phyloP scores from a whole-genome alignment of 2,329 filamentous ascomycete genomes.

The Byssothecium circinans region DNA sequence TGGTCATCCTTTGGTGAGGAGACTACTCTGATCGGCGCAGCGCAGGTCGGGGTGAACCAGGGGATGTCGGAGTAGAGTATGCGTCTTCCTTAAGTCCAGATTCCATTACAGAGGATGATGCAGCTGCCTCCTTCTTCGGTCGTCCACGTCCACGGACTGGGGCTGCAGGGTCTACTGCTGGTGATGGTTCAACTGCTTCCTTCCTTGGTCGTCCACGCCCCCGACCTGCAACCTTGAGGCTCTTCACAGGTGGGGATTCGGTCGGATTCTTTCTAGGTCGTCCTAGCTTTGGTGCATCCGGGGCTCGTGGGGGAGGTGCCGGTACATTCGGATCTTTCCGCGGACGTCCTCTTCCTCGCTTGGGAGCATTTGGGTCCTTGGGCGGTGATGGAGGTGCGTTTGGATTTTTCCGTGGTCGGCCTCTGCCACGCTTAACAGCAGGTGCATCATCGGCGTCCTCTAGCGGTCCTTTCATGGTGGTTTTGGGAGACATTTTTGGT shows the following conservation, averaged over 20 bases:
- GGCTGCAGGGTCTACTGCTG: neutral
- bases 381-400: neutral
- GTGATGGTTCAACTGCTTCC: neutral
- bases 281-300: neutral
- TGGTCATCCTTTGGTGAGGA: too few relatives aligned
- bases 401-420: constrained; percentile 5
- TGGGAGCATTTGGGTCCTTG: neutral
- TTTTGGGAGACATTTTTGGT: constrained; percentile 3
- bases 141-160: neutral
- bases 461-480: constrained; percentile 2
- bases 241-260: neutral
- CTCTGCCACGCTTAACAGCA: constrained; percentile 6
- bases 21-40: too few relatives aligned
- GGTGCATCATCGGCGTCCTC: constrained; percentile 6
- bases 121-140: neutral
- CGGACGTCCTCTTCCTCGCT: constrained; percentile 4
- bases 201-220: constrained; percentile 4
- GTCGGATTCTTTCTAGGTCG: neutral
- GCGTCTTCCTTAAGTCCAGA: too few relatives aligned
- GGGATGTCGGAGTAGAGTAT: too few relatives aligned
- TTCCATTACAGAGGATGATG: too few relatives aligned
- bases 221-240: neutral
- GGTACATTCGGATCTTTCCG: neutral
- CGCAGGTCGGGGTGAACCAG: too few relatives aligned
- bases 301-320: neutral